Percentiles rank a stretch among this genome's conserved stretches.
Evolutionary conservation across 1,284 basidiomycete species (phyloP).

Genomic region (Ceratobasidium sp.): DNA sequence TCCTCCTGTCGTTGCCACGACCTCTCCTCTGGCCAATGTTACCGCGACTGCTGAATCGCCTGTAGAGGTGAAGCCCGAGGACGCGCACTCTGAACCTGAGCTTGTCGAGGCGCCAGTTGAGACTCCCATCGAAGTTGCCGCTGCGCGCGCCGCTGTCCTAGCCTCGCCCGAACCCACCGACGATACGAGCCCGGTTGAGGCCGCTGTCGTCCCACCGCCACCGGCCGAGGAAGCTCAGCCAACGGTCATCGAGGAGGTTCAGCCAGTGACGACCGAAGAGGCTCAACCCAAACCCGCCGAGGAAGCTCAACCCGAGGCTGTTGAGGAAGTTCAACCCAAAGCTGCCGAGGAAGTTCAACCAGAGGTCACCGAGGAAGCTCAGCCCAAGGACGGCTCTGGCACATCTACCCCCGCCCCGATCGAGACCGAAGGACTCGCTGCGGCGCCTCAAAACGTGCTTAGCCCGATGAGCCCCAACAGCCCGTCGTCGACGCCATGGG

Average conservation of each 20-base stretch:
- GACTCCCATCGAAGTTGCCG: neutral
- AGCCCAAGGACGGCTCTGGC: neutral
- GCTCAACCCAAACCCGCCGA: neutral
- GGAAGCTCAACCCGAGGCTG: neutral
- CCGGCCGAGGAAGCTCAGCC: neutral
- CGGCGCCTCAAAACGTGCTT: neutral
- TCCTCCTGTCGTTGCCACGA: neutral
- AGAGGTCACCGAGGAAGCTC: neutral
- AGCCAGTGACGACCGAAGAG: too few species aligned
- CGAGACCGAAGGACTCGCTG: constrained; percentile 5
- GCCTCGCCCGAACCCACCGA: neutral
- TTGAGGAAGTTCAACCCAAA: neutral
- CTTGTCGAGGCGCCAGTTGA: constrained; percentile 2
- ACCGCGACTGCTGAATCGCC: neutral
- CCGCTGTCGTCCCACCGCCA: neutral
- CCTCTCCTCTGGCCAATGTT: constrained; percentile 3
- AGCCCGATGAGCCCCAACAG: constrained; percentile 41
- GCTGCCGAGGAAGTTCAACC: constrained; percentile 6
- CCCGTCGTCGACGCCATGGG: constrained; percentile 34
- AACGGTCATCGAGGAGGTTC: neutral
- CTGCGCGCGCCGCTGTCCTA: neutral
- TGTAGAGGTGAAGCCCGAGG: constrained; percentile 20
- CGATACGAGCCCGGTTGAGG: neutral
- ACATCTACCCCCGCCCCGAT: neutral
- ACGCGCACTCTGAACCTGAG: constrained; percentile 3